These are phyloP conservation scores for Neoarthrinium moseri DNA, from an alignment of 2,329 filamentous ascomycete genomes.

Conservation along the genomic window DNA sequence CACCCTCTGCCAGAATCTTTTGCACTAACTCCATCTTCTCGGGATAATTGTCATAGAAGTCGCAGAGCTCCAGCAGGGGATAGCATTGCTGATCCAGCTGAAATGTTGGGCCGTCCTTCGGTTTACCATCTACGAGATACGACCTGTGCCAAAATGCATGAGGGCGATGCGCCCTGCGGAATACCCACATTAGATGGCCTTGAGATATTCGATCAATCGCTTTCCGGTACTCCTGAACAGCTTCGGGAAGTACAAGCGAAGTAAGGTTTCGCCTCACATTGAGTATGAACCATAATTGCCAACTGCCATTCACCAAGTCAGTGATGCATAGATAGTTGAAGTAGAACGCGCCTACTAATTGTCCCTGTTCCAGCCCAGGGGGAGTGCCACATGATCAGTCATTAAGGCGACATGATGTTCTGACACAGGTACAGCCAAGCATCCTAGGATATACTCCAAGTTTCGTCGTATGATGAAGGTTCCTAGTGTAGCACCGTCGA, in stretches of 20 bases:
- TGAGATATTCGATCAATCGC: background rate
- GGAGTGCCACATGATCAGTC: constrained; percentile 18
- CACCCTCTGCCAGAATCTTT: constrained; percentile 5
- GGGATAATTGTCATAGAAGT: constrained; percentile 11
- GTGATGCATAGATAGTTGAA: background rate
- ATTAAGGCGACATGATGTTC: constrained; percentile 9
- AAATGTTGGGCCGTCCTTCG: constrained; percentile 18
- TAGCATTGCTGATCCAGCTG: constrained; percentile 21
- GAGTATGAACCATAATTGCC: constrained; percentile 16
- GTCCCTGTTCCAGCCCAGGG: constrained; percentile 20
- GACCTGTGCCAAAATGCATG: constrained; percentile 18
- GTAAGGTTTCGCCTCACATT: constrained; percentile 1
- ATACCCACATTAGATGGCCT: constrained; percentile 17
- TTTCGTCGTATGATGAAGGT: constrained; percentile 16
- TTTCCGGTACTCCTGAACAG: background rate
- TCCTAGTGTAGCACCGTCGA: background rate
- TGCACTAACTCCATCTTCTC: constrained; percentile 6
- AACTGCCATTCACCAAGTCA: background rate
- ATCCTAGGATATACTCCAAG: constrained; percentile 18
- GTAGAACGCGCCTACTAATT: constrained; percentile 13
- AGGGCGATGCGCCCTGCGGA: constrained; percentile 9
- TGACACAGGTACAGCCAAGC: constrained; percentile 12
- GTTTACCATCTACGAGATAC: constrained; percentile 17
- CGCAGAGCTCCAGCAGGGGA: constrained; percentile 19
- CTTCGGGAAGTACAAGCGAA: background rate